Base-by-base conservation (phyloP, 2,329 filamentous ascomycete genomes). In the Penicillium hordei region DNA sequence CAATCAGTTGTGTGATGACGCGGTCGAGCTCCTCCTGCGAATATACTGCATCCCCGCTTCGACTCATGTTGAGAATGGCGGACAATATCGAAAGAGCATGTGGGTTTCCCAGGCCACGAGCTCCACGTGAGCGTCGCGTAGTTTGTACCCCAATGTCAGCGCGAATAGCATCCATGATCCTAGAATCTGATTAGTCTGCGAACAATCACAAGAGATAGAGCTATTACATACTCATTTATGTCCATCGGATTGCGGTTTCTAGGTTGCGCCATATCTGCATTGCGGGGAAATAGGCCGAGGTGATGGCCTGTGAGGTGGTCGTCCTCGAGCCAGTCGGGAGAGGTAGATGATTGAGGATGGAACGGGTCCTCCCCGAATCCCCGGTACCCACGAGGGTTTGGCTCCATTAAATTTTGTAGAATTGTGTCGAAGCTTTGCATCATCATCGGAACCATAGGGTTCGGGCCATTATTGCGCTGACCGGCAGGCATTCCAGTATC, bases 21-120 rank as follows among this genome's bases (percentile, higher is more conserved):
- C 89, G 86, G 71, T 99, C 93, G 33, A 97, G 79, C 3, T 90
- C 93, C 76, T 96, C 92, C 75, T 97, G 91, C 0, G 89, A 89
- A 72, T 93, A 95, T 1, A 96, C 93, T 8, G 88, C 90, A 73
- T 97, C 93, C 21, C 92, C 90, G 58, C 84, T 81, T 27, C 72
- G 72, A 12, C 68, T 69, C n/a, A 75, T 64, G 53, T 73, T 75
- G 46, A 80, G 60, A 9, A 80, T 46, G 25, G 69, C 67, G 8
- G 71, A 69, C 38, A 84, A 73, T 21, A 84, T 70, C 27, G 79
- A 76, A 50, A 83, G 72, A 1, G 82, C 79, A 31, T 70, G 71
- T 5, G 66, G 60, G 10, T 58, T 64, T 25, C 59, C 59, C 60
- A 23, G 21, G 29, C 40, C 27, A 45, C 50, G 68, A 31, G 65